Conservation (phyloP, 139 green algal genomes). For the Ettlia oleoabundans region DNA sequence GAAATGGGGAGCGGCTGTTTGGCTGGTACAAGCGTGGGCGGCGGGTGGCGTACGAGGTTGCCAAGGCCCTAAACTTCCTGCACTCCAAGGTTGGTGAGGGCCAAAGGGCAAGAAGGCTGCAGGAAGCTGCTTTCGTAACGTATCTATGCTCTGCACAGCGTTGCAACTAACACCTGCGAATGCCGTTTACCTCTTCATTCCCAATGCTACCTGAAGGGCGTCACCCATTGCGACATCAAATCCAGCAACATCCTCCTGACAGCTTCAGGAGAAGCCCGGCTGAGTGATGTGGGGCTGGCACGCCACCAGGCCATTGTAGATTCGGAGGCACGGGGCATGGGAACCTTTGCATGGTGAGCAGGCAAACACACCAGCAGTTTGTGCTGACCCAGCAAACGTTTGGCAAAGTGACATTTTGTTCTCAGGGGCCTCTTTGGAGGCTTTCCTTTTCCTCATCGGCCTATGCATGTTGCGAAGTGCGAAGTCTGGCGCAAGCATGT, state of each 20-base stretch:
- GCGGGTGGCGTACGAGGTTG: neutral
- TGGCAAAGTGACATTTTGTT: no score
- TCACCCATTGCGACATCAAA: neutral
- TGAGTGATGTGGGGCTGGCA: neutral
- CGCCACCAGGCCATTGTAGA: neutral
- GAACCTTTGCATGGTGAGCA: neutral
- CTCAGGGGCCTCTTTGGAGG: no score
- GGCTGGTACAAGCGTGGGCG: neutral
- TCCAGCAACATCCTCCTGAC: constrained; percentile 18
- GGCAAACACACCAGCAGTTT: neutral
- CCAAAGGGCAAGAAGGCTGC: neutral
- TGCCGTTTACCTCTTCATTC: neutral
- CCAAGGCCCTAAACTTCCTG: constrained; percentile 16
- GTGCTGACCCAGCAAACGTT: no score
- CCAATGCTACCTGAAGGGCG: neutral
- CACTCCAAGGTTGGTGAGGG: constrained; percentile 13
- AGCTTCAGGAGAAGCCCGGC: neutral
- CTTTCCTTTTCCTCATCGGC: no score
- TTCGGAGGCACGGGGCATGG: neutral
- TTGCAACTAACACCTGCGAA: neutral
- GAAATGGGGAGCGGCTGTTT: constrained; percentile 1
- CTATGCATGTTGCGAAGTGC: no score
- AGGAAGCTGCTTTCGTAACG: neutral
- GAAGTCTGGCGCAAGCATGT: no score
- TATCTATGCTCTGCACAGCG: neutral